phyloP scores from a whole-genome alignment of 805 yeast species.

The Komagataella kurtzmanii region DNA sequence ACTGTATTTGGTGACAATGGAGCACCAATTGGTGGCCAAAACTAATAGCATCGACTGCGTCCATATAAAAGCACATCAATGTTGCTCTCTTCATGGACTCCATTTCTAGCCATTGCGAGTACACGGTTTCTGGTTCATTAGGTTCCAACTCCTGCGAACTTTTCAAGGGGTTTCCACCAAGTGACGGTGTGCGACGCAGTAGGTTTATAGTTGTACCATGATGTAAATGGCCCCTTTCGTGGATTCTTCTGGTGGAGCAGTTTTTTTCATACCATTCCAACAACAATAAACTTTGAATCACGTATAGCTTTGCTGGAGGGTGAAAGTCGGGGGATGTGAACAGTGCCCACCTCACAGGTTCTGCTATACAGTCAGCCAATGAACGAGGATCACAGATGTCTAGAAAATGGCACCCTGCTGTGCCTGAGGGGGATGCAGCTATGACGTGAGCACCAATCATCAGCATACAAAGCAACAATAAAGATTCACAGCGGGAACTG shows the following conservation, averaged over 20 bases:
- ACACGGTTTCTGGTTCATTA: constrained; percentile 15
- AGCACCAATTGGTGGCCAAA: constrained; percentile 61
- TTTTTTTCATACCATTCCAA: constrained; percentile 75
- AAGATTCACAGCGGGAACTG: constrained; percentile 30
- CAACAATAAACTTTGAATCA: constrained; percentile 58
- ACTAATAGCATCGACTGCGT: constrained; percentile 63
- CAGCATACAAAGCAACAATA: constrained; percentile 41
- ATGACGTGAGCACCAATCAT: constrained; percentile 35
- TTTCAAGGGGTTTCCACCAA: constrained; percentile 8
- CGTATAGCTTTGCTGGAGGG: constrained; percentile 68
- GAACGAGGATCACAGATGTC: constrained; percentile 15
- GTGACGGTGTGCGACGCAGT: constrained; percentile 5
- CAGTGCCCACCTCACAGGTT: constrained; percentile 53
- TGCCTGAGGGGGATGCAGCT: constrained; percentile 9
- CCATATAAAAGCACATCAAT: constrained; percentile 70
- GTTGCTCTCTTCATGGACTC: constrained; percentile 72
- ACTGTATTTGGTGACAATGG: constrained; percentile 43
- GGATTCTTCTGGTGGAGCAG: constrained; percentile 51
- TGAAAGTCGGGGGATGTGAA: constrained; percentile 61
- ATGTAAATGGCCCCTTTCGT: constrained; percentile 75
- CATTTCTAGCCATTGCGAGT: constrained; percentile 64
- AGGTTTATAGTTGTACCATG: constrained; percentile 45
- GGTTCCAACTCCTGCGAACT: constrained; percentile 13
- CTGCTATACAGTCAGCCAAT: constrained; percentile 33
- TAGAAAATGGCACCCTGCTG: neutral